Percentiles rank a stretch among this genome's conserved stretches.
These are phyloP conservation scores for Gnomoniopsis sp. DNA, from an alignment of 2,329 filamentous ascomycete species.

Conservation along the genomic window DNA sequence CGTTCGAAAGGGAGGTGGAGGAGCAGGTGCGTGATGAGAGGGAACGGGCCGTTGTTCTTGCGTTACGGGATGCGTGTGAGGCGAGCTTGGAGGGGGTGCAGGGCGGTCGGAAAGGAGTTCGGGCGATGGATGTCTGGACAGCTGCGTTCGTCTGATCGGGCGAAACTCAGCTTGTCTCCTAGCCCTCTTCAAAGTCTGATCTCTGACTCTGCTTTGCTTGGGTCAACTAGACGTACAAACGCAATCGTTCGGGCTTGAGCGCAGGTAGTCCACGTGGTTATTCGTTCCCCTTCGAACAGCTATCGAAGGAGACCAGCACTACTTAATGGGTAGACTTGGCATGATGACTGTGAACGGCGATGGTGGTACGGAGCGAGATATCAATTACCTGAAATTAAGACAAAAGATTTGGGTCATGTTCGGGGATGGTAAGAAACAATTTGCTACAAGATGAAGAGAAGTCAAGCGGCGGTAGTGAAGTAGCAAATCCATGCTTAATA, in stretches of 20 bases:
- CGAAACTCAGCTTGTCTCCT: background rate
- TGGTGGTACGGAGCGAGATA: too few species aligned
- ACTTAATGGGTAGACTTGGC: too few species aligned
- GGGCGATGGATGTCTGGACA: constrained; percentile 22
- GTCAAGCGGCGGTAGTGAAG: too few species aligned
- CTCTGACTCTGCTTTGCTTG: too few species aligned
- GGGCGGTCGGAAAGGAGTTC: constrained; percentile 16
- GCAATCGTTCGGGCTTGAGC: background rate
- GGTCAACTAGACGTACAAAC: background rate
- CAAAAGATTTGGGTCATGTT: too few species aligned
- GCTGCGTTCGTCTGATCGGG: constrained; percentile 16
- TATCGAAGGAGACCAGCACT: too few species aligned
- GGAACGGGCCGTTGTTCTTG: constrained; percentile 18
- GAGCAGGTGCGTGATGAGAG: constrained; percentile 16
- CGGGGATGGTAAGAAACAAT: too few species aligned
- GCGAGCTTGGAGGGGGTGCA: constrained; percentile 19
- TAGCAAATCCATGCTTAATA: background rate
- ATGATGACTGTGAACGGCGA: too few species aligned
- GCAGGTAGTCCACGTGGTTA: background rate
- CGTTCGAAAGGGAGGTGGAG: constrained; percentile 14
- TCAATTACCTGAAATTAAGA: too few species aligned
- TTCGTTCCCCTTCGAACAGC: too few species aligned
- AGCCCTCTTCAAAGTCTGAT: background rate
- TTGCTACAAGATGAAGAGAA: too few species aligned
- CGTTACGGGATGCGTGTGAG: constrained; percentile 15